phyloP scores from a whole-genome alignment of 208 protist genomes.

The Acanthamoeba castellanii region DNA sequence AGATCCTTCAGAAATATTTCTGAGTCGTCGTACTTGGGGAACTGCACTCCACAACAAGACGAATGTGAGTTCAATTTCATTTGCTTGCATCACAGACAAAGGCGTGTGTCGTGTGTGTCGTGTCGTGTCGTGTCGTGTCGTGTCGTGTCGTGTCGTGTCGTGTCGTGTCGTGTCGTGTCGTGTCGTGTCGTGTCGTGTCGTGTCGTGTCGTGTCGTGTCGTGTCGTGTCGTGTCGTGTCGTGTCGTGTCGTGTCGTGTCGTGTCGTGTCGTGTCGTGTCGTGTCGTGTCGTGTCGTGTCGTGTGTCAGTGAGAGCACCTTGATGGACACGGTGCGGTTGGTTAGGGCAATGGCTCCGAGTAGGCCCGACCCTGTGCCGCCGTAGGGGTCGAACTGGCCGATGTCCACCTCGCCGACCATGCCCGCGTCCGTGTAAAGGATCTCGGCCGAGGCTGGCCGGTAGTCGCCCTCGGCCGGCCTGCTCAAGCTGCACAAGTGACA shows the following conservation, averaged over 20 bases:
- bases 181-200: too few relatives aligned
- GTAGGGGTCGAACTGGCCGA: constrained; percentile 31
- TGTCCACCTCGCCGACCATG: neutral
- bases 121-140: neutral
- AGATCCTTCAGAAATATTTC: constrained; percentile 48
- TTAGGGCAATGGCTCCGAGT: neutral
- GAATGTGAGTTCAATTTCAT: neutral
- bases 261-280: too few relatives aligned
- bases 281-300: too few relatives aligned
- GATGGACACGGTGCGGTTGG: constrained; percentile 40
- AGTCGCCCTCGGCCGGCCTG: neutral
- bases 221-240: too few relatives aligned
- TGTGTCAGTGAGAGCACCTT: neutral
- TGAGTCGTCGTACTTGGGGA: neutral
- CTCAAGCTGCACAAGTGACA: neutral
- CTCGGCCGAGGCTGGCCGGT: neutral
- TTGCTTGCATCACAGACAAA: too few relatives aligned
- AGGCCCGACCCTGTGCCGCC: constrained; percentile 21
- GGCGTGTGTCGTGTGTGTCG: neutral
- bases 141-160: too few relatives aligned
- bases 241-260: too few relatives aligned
- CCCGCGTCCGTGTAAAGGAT: constrained; percentile 10
- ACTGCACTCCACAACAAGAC: neutral
- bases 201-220: too few relatives aligned
- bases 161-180: too few relatives aligned